Evolutionary conservation across 2,329 filamentous ascomycete species (phyloP).

Genomic region (Penicillium freii): DNA sequence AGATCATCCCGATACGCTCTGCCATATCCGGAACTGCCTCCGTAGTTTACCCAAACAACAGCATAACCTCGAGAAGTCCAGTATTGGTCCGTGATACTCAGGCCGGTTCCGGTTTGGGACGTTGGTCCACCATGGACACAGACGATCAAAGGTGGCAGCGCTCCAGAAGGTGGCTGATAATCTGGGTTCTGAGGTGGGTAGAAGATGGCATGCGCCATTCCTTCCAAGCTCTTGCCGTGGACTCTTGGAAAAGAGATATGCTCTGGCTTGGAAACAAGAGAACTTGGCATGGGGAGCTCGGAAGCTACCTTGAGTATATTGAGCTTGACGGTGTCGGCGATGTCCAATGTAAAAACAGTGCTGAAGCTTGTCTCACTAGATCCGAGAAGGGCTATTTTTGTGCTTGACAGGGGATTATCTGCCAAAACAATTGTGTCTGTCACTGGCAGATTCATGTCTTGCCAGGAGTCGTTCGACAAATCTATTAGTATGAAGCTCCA

Average conservation of each 20-base stretch:
- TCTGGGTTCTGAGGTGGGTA: constrained; percentile 50
- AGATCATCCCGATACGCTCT: constrained; percentile 49
- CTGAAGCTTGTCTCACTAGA: constrained; percentile 3
- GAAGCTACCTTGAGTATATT: background rate
- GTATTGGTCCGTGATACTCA: constrained; percentile 49
- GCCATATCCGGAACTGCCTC: constrained; percentile 53
- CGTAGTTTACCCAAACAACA: constrained; percentile 51
- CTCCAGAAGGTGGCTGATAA: constrained; percentile 39
- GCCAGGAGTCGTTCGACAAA: constrained; percentile 1
- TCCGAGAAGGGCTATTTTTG: constrained; percentile 4
- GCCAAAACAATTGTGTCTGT: constrained; percentile 3
- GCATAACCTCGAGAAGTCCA: constrained; percentile 55
- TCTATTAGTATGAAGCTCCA: constrained; percentile 8
- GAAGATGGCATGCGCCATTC: constrained; percentile 45
- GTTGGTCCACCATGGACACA: constrained; percentile 39
- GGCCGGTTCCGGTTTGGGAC: constrained; percentile 40
- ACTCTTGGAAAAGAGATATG: constrained; percentile 35
- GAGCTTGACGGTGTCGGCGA: background rate
- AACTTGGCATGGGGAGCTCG: constrained; percentile 2
- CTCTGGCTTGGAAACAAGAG: constrained; percentile 26
- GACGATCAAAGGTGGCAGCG: constrained; percentile 51
- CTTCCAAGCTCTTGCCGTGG: constrained; percentile 22
- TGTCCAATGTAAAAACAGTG: constrained; percentile 1
- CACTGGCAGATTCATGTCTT: constrained; percentile 2
- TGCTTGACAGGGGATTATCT: background rate